A percentile compares a stretch with the other conserved stretches of the same genome.
These are phyloP conservation scores for Didymosphaeria variabile DNA, from an alignment of 2,329 filamentous ascomycete genomes.

Conservation along the genomic window DNA sequence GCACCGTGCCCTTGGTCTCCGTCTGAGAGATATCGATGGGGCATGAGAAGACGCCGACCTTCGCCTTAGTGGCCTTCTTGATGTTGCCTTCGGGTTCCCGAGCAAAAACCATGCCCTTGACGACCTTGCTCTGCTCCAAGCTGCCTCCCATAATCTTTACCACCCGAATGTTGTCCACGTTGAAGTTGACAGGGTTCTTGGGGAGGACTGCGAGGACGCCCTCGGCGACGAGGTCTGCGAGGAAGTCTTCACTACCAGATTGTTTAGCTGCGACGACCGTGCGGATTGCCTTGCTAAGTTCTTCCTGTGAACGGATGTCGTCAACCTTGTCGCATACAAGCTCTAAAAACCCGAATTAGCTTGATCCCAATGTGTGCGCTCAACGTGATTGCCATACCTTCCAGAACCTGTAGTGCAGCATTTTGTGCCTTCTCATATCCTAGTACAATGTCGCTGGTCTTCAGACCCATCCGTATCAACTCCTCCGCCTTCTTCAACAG, in stretches of 20 bases:
- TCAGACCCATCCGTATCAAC: conserved; percentile 93
- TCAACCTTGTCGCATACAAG: conserved; percentile 90
- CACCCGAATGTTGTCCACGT: conserved; percentile 97
- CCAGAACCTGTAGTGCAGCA: conserved; percentile 83
- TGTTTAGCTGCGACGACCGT: conserved; percentile 98
- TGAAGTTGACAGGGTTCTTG: conserved; percentile 96
- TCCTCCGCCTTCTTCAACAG: conserved; percentile 97
- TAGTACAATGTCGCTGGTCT: conserved; percentile 95
- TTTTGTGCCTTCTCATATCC: conserved; percentile 96
- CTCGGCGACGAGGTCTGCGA: conserved; percentile 88
- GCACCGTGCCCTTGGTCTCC: conserved; percentile 97
- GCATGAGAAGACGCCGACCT: conserved; percentile 96
- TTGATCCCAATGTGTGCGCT: not conserved
- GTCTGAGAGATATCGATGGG: conserved; percentile 95
- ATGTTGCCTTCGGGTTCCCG: conserved; percentile 89
- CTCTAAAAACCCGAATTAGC: conserved; percentile 58
- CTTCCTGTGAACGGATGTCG: conserved; percentile 79
- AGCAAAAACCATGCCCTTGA: conserved; percentile 98
- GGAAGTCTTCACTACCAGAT: conserved; percentile 87
- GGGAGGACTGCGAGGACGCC: conserved; percentile 85
- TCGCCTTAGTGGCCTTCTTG: conserved; percentile 91
- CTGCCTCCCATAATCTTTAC: conserved; percentile 99
- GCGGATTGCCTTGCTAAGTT: conserved; percentile 93
- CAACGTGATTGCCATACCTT: conserved; percentile 59
- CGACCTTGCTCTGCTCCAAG: conserved; percentile 90